These are phyloP conservation scores for Pochonia chlamydosporia DNA, from an alignment of 2,329 filamentous ascomycete species.

Conservation along the genomic window DNA sequence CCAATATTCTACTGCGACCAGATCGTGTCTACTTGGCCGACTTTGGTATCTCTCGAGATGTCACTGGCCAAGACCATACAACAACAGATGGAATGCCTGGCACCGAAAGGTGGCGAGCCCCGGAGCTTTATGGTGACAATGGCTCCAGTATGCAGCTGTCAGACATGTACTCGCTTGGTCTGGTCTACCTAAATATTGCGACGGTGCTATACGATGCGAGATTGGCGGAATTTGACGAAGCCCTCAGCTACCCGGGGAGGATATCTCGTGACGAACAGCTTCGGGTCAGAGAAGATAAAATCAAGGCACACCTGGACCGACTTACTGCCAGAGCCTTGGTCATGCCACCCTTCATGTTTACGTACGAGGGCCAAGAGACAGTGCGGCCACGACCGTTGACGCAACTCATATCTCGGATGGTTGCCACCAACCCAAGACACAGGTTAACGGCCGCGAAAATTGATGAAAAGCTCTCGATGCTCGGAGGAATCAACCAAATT, in stretches of 20 bases:
- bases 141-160: constrained; percentile 39
- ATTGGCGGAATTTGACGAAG: constrained; percentile 32
- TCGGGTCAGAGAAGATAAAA: constrained; percentile 25
- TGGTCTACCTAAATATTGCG: constrained; percentile 39
- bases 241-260: constrained; percentile 23
- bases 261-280: constrained; percentile 26
- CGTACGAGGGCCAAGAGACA: constrained; percentile 29
- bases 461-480: constrained; percentile 34
- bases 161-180: constrained; percentile 42
- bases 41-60: constrained; percentile 43
- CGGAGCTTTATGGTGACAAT: constrained; percentile 33
- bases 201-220: constrained; percentile 36
- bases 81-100: constrained; percentile 35
- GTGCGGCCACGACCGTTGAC: constrained; percentile 35
- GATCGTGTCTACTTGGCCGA: constrained; percentile 42
- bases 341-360: constrained; percentile 30
- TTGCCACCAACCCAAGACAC: constrained; percentile 22
- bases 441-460: constrained; percentile 30
- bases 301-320: constrained; percentile 27
- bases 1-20: constrained; percentile 39
- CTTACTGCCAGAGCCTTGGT: constrained; percentile 28
- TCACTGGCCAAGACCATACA: constrained; percentile 37
- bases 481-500: constrained; percentile 41
- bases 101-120: constrained; percentile 39
- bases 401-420: constrained; percentile 30